Conservation (phyloP, 306 rosid species). For the Quercus berberidifolia region DNA sequence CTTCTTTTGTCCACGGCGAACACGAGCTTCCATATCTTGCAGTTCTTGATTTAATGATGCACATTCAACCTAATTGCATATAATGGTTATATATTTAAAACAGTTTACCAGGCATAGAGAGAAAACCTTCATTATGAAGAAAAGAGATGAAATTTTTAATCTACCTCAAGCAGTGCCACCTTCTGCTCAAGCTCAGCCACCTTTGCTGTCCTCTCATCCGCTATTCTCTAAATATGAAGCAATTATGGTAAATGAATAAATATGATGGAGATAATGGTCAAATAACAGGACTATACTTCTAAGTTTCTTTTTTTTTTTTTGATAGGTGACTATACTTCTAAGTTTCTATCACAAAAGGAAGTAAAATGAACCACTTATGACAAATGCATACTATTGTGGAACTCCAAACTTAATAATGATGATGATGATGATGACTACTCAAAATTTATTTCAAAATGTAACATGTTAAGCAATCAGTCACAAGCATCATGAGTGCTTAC, state of each 20-base stretch:
- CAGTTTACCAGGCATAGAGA: constrained; percentile 9
- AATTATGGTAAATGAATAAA: constrained; percentile 18
- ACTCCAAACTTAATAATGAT: not conserved
- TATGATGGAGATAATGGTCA: constrained; percentile 12
- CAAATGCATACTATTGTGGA: not conserved
- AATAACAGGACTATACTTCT: not conserved
- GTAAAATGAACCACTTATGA: not conserved
- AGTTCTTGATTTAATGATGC: constrained; percentile 91
- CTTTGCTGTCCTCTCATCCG: constrained; percentile 90
- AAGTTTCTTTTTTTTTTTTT: not conserved
- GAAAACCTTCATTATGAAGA: not conserved
- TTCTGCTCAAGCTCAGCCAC: constrained; percentile 96
- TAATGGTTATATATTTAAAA: constrained; percentile 10
- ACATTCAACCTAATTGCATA: constrained; percentile 76
- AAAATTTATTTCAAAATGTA: not conserved
- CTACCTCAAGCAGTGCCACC: constrained; percentile 95
- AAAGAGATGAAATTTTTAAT: not conserved
- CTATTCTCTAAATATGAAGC: constrained; percentile 58
- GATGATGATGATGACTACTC: too few species aligned
- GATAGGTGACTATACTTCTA: not conserved
- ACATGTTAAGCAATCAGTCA: not conserved
- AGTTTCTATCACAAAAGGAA: not conserved
- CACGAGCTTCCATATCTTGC: constrained; percentile 88
- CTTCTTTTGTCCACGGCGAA: constrained; percentile 89
- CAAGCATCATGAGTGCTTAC: constrained; percentile 24